Base-by-base conservation (phyloP, 805 yeast species). In the Candida tibetensis region DNA sequence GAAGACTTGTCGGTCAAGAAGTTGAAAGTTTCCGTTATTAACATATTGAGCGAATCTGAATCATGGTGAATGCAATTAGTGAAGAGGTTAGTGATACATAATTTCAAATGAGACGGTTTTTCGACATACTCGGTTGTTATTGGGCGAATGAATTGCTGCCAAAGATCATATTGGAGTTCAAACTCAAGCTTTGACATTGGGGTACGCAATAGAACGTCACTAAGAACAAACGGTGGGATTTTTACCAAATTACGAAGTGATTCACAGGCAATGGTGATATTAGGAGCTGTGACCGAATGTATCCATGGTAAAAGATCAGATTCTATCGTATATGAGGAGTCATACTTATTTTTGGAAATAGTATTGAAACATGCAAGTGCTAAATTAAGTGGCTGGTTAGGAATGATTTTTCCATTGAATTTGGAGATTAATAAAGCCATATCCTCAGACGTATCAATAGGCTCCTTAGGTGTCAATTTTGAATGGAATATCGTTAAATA, bases 181-280 rank as follows among this genome's bases (percentile, higher is more conserved):
- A 55, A 47, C 28, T 69, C 74, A 4, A 54, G 46, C 15, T 44
- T 42, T 4, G 59, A 53, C 37, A 52, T 40, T 1, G 74, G 72
- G 1, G 69, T 57, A 32, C 78, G 53, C 1, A 55, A 42, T 2
- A 71, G 46, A 4, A 72, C 48, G 41, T 73, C 76, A 1, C 59
- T 52, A 1, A 59, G 32, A 1, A 73, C 57, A 48, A 64, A 69
- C 1, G 64, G 47, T 0, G 79, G 78, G 12, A 71, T 55, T 2
- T 51, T 44, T 1, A 52, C 37, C 7, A 54, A 41, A 13, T 60
- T 57, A 0, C 59, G 34, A 7, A 73, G 47, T 2, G 61, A 41
- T 2, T 41, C 27, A 39, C 74, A 70, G 3, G 72, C 62, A 2
- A 48, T 51, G 5, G 53, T 44, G 8, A 72, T 54, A 28, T 45